Evolutionary conservation across 2,329 filamentous ascomycete species (phyloP), one percentile per base, ranked within the genome.

Genomic region (Periglandula ipomoeae): DNA sequence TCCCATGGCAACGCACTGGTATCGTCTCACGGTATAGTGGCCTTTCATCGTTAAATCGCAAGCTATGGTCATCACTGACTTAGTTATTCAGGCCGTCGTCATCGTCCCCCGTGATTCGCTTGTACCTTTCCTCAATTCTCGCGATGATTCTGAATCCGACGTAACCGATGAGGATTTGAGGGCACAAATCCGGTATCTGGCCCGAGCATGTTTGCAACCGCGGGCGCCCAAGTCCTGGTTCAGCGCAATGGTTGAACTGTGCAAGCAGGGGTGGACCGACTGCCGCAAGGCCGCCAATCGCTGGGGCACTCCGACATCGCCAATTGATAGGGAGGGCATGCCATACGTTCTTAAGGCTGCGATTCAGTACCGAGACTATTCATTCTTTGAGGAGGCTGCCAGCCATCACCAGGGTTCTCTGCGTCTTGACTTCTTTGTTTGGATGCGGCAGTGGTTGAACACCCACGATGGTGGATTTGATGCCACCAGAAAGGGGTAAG

Each of bases 1-100:
- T 0, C 53, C 55, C 15, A 46, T 19, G 3, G 57, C 54, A 13
- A 59, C 50, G 3, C 58, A 61, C 15, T 56, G 55, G 55, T 60
- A 62, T 53, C 55, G 54, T 37, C 20, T 53, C 4, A 44, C 55
- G 38, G 57, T 55, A 57, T 20, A 53, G 32, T 23, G 10, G 24
- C 23, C 4, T 20, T 11, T 24, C n/a, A 22, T 23, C 11, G 1
- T 10, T 24, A 15, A 34, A 30, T 34, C 4, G 11, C 22, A 24
- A 32, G 9, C 27, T 19, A 15, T 41, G 17, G 19, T 24, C 34
- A 23, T 6, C n/a, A 13, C 24, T 17, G 5, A 19, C 8, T 30
- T 2, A 9, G 19, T 15, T 22, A 20, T 35, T 19, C 3, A 60
- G 58, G 49, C 54, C n/a, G 44, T 59, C 4, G 50, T 37, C 19